Base-by-base conservation (phyloP, 352 stramenopile genomes). In the Phytophthora sojae region DNA sequence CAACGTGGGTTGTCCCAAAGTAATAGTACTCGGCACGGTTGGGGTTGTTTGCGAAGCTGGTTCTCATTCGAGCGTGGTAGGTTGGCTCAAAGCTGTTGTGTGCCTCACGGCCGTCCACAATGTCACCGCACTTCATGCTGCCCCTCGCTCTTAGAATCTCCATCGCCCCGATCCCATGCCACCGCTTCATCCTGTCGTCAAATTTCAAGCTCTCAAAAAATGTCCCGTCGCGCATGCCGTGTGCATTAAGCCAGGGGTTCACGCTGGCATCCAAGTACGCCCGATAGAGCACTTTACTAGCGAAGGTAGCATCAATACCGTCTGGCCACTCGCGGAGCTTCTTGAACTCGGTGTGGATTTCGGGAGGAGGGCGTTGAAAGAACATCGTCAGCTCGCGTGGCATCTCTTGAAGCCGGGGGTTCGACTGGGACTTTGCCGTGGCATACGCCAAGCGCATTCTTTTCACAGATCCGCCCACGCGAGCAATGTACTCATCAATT, bases 401-500 rank as follows among this genome's bases (percentile, higher is more conserved):
- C 3, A 80, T n/a, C 12, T 45, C 4, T n/a, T 61, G 49, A 0
- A 39, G 25, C 19, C 17, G 29, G 5, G 8, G 19, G 1, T 37
- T 56, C 26, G 37, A 37, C 44, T 45, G 17, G 5, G 51, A 72
- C 5, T 52, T 52, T 4, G 30, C n/a, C 3, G 25, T 32, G 17
- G 57, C 29, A 25, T 52, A 51, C 5, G 23, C 56, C 9, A 57
- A 49, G 19, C 23, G 54, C 52, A 35, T 63, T 15, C 49, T 56
- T 2, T 30, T 61, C 12, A 56, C 44, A 19, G 75, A 72, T 1
- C 1, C 11, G 55, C 77, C 64, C 69, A 69, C 55, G 0, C 55
- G 64, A 60, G 64, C 39, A 44, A 78, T 80, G 42, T 59, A 63
- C 7, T 67, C 26, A 42, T 80, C 69, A 29, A 76, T 72, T 26